Evolutionary conservation across 345 rosid genomes (phyloP).

Genomic region (Lepidium aucheri): DNA sequence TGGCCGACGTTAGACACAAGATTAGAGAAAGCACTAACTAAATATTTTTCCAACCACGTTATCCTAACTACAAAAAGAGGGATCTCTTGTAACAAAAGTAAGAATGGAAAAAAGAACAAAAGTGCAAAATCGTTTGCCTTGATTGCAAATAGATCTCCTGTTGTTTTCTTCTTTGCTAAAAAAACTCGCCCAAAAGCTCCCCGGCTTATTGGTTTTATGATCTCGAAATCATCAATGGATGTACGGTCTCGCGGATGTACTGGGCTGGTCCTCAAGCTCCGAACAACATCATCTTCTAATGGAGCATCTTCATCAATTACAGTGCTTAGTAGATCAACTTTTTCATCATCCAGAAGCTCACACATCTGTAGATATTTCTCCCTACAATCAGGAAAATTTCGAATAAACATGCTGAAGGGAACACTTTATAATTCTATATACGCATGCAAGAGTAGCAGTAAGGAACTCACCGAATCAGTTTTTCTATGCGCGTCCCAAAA

Average conservation of each 20-base stretch:
- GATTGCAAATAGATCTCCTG: conserved; percentile 97
- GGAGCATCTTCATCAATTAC: conserved; percentile 94
- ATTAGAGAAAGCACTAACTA: conserved; percentile 15
- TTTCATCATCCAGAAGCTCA: conserved; percentile 86
- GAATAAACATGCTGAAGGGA: not conserved
- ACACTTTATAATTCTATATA: not conserved
- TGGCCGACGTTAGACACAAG: conserved; percentile 1
- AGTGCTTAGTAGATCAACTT: conserved; percentile 75
- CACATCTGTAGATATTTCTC: conserved; percentile 97
- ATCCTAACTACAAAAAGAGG: not conserved
- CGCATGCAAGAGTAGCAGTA: conserved; percentile 8
- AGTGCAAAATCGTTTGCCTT: conserved; percentile 45
- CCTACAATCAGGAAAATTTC: conserved; percentile 34
- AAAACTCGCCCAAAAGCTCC: conserved; percentile 99
- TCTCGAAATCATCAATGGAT: conserved; percentile 95
- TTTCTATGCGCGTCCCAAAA: conserved; percentile 92
- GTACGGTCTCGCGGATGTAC: conserved; percentile 90
- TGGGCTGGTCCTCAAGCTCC: conserved; percentile 96
- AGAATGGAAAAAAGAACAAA: not conserved
- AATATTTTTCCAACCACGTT: conserved; percentile 3
- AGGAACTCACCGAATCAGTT: conserved; percentile 61
- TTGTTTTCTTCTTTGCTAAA: conserved; percentile 93
- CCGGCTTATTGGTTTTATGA: conserved; percentile 98
- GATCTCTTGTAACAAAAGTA: not conserved
- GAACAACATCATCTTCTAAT: conserved; percentile 92